A percentile compares a stretch with the other conserved stretches of the same genome.
These are phyloP conservation scores for Musa schizocarpa DNA, from an alignment of 176 grass and related monocot species.

Conservation along the genomic window DNA sequence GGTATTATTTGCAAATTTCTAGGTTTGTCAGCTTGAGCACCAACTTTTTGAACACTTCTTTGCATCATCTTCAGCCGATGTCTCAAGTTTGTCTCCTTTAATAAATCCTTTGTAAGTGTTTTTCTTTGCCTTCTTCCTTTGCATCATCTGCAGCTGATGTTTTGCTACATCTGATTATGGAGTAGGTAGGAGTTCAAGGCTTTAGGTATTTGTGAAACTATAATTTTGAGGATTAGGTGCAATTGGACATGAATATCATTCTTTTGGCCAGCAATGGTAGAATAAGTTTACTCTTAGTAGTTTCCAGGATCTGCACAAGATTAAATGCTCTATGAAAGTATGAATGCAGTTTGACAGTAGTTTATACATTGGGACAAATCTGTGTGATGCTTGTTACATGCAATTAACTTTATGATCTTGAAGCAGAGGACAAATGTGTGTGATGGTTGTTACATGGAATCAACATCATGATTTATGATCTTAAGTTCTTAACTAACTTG, in stretches of 20 bases:
- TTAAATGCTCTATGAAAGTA: too few relatives aligned
- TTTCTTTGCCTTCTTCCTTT: slow-evolving; percentile 1
- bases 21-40: slow-evolving; percentile 98
- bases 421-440: too few relatives aligned
- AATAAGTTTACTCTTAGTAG: too few relatives aligned
- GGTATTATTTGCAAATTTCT: slow-evolving; percentile 2
- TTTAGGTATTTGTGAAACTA: background rate
- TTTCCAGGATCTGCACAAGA: too few relatives aligned
- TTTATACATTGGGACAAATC: too few relatives aligned
- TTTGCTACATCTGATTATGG: background rate
- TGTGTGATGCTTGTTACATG: too few relatives aligned
- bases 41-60: slow-evolving; percentile 99
- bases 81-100: slow-evolving; percentile 70
- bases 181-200: background rate
- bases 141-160: background rate
- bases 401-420: too few relatives aligned
- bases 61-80: slow-evolving; percentile 71
- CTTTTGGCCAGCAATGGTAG: background rate
- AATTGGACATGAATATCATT: background rate
- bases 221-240: background rate
- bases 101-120: slow-evolving; percentile 87
- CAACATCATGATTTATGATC: too few relatives aligned
- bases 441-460: too few relatives aligned
- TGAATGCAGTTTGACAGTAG: too few relatives aligned
- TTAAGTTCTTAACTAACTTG: too few relatives aligned